These are phyloP conservation scores for Daldinia vernicosa DNA, from an alignment of 495 filamentous ascomycete genomes.

Conservation along the genomic window DNA sequence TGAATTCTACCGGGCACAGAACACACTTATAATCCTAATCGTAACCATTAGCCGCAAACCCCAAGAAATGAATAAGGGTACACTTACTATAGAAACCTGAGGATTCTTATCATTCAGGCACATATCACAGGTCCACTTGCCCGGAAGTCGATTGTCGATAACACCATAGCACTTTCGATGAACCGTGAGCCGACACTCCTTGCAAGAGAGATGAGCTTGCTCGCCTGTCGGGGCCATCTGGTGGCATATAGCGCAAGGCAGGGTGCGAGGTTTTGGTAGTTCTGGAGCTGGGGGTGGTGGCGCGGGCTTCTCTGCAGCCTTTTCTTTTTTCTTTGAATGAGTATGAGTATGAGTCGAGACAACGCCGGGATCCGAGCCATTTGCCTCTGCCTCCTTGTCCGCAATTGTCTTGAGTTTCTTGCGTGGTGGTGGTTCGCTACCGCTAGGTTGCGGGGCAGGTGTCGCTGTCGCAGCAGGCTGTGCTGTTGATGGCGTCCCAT, in stretches of 20 bases:
- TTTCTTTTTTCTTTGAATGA: slow-evolving; percentile 72
- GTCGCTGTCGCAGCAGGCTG: slow-evolving; percentile 29
- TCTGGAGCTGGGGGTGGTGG: slow-evolving; percentile 66
- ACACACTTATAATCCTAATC: slow-evolving; percentile 85
- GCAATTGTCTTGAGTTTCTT: slow-evolving; percentile 64
- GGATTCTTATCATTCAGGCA: slow-evolving; percentile 92
- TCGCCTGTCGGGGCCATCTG: slow-evolving; percentile 75
- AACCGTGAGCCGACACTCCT: slow-evolving; percentile 89
- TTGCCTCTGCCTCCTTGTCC: slow-evolving; percentile 47
- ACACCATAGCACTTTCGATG: slow-evolving; percentile 94
- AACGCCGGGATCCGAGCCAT: slow-evolving; percentile 36
- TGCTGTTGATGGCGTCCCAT: slow-evolving; percentile 55
- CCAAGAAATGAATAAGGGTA: not conserved
- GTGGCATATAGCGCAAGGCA: slow-evolving; percentile 87
- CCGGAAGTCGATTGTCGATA: slow-evolving; percentile 68
- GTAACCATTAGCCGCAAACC: slow-evolving; percentile 40
- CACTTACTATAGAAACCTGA: slow-evolving; percentile 80
- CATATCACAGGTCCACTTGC: slow-evolving; percentile 95
- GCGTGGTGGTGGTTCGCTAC: slow-evolving; percentile 54
- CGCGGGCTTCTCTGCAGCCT: slow-evolving; percentile 58
- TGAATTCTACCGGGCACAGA: slow-evolving; percentile 81
- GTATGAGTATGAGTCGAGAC: slow-evolving; percentile 48
- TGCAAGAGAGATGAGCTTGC: slow-evolving; percentile 73
- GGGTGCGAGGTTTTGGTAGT: slow-evolving; percentile 74
- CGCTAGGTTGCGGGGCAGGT: slow-evolving; percentile 15